Conservation (phyloP, 306 rosid species). For the Rubus idaeus region DNA sequence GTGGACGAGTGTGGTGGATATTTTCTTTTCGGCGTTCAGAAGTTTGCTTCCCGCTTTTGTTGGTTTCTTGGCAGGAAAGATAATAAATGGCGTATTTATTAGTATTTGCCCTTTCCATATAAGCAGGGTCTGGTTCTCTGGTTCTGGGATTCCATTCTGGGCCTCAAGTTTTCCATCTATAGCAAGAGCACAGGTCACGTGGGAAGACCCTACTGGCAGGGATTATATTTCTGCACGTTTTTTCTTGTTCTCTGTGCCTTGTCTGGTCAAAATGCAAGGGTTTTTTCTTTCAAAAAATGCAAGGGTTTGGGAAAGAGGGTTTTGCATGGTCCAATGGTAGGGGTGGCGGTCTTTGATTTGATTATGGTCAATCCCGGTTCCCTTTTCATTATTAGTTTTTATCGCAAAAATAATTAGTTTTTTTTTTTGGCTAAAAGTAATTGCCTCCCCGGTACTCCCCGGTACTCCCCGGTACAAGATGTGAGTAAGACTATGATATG, state of each 20-base stretch:
- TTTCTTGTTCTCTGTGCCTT: neutral
- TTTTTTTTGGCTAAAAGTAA: too few relatives aligned
- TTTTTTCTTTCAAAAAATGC: neutral
- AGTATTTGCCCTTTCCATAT: neutral
- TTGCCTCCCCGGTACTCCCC: too few relatives aligned
- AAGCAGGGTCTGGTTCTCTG: neutral
- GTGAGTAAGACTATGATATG: too few relatives aligned
- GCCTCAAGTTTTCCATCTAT: neutral
- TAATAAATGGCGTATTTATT: neutral
- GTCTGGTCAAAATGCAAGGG: neutral
- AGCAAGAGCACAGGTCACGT: neutral
- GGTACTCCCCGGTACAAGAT: too few relatives aligned
- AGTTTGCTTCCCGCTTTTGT: constrained; percentile 57
- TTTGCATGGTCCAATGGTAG: neutral
- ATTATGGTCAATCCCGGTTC: too few relatives aligned
- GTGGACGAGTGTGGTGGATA: neutral
- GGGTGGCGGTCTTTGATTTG: neutral
- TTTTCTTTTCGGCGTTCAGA: neutral
- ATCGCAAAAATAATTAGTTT: too few relatives aligned
- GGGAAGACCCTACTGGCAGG: constrained; percentile 2
- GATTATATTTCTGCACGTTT: neutral
- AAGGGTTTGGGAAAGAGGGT: neutral
- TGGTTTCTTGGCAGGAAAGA: neutral
- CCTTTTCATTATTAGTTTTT: too few relatives aligned
- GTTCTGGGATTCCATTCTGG: neutral